Evolutionary conservation across 345 rosid genomes (phyloP), one percentile per base, ranked within the genome.

Genomic region (Arabidopsis suecica): DNA sequence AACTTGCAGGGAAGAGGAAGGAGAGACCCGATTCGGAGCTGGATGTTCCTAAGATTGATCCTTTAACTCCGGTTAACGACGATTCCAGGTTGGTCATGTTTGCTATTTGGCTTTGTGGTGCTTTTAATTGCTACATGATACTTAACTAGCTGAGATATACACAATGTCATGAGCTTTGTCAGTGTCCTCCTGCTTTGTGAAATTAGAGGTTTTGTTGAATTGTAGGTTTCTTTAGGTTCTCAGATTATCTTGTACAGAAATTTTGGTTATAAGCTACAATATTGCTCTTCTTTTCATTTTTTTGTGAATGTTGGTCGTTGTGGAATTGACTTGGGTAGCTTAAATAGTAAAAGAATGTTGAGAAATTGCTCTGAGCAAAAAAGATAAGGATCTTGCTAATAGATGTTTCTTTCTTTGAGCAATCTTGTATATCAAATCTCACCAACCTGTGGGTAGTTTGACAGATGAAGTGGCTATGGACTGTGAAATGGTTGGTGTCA

Each of bases 401-500:
- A 45, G 7, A 4, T 22, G 28, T 66, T 54, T 22, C 2, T 48
- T 45, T 28, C 28, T 47, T 13, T 45, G 48, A 37, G 41, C 5
- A 40, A 49, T 42, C 4, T 61, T 61, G 20, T 61, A 37, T 36
- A 54, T 47, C 34, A 33, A 54, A 67, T 33, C 78, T 70, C 20
- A 72, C 71, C 62, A 69, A 71, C 50, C 53, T 74, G 41, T 75
- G 73, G 68, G 65, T 93, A 95, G 97, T 84, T 30, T 89, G 84
- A 89, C 97, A 71, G 92, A 87, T 82, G 93, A 65, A 61, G 78
- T 95, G 60, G 99, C 93, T 49, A 90, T 95, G 92, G 97, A 95
- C 66, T 95, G 99, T 23, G 99, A 95, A 84, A 92, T 95, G 99
- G 99, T 95, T 79, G 99, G 99, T 62, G 87, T 92, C 10, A 82